Conservation (phyloP, 805 yeast species). For the Myxozyma monticola region DNA sequence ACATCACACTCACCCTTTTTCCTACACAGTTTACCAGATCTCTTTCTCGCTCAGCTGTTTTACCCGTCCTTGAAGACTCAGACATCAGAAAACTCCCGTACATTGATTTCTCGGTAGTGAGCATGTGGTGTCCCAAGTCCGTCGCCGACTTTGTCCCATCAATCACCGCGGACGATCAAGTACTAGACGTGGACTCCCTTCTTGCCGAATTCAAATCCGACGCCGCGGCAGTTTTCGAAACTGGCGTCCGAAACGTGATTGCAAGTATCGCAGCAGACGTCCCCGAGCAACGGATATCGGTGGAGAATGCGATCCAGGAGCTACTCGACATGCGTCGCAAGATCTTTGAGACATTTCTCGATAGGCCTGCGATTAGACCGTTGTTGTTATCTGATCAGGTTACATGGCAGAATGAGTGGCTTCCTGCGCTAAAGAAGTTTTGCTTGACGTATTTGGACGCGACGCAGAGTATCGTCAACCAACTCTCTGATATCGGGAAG, state of each 20-base stretch:
- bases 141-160: conserved; percentile 1
- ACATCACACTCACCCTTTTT: conserved; percentile 10
- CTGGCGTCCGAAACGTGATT: conserved; percentile 11
- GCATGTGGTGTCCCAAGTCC: conserved; percentile 10
- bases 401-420: conserved; percentile 16
- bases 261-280: background rate
- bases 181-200: background rate
- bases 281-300: background rate
- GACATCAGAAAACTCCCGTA: conserved; percentile 13
- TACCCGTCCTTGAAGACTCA: conserved; percentile 17
- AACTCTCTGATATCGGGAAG: background rate
- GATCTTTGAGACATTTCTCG: conserved; percentile 11
- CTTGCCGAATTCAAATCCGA: conserved; percentile 2
- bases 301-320: background rate
- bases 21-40: conserved; percentile 17
- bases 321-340: conserved; percentile 15
- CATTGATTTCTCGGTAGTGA: conserved; percentile 17
- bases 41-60: conserved; percentile 7
- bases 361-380: conserved; percentile 8
- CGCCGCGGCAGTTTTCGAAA: conserved; percentile 5
- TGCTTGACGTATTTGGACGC: conserved; percentile 8
- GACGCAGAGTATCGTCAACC: background rate
- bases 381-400: conserved; percentile 2
- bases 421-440: conserved; percentile 7
- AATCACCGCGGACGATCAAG: background rate